Evolutionary conservation across 495 filamentous ascomycete genomes (phyloP), one percentile per base, ranked within the genome.

Genomic region (Penicillium dipodomyicola): DNA sequence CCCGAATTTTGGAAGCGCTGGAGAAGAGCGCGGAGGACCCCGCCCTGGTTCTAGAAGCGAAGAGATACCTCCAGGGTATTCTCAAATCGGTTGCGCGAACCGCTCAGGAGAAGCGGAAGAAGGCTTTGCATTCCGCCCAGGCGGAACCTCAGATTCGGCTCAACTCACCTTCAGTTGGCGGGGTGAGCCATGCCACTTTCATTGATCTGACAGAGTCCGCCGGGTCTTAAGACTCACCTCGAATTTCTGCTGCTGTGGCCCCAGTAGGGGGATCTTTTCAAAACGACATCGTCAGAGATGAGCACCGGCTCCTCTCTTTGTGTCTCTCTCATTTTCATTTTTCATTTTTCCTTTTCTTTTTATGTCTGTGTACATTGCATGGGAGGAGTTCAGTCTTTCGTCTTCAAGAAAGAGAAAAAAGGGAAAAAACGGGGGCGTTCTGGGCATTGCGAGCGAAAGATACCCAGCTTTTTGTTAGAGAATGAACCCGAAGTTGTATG

Each of bases 1-100:
- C 67, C 22, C 63, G 68, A 4, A 87, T 91, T 85, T 54, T 89
- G 8, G 75, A 80, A 17, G 79, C 84, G 0, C 60, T 91, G 12
- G 79, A 79, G 55, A 50, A 72, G 19, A 86, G 82, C 54, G 75
- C 71, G 0, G 88, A 91, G 65, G 66, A 76, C 17, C 67, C 62
- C 12, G 71, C 80, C 41, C 61, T 84, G n/a, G 70, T 85, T 8
- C 70, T 73, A 4, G 44, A 62, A 8, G 86, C 86, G 1, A 79
- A 72, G 52, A 76, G 72, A 27, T 87, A 88, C 64, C 60, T 88
- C 12, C 59, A 64, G 5, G 83, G 82, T 11, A 68, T 86, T 19
- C 79, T 83, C 42, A 78, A 79, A 8, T 67, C 72, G 42, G 59
- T 84, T n/a, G 76, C 77, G 7, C 71, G 74, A 30, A 57, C 30